phyloP scores from a whole-genome alignment of 148 eudicot genomes.

The Vaccinium myrtillus region DNA sequence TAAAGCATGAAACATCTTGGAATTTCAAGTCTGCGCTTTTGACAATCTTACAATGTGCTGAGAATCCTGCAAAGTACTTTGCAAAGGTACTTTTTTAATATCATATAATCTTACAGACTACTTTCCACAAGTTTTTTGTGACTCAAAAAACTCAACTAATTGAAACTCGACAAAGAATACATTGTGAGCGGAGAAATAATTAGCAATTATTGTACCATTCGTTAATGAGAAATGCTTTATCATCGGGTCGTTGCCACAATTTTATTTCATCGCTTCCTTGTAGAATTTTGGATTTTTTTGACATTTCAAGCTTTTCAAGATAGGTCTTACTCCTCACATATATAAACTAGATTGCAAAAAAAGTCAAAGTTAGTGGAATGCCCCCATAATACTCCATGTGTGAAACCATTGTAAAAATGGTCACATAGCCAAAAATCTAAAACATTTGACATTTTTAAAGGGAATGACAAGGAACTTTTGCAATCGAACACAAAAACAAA shows the following conservation, averaged over 20 bases:
- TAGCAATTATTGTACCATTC: not conserved
- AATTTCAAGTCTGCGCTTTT: slow-evolving; percentile 39
- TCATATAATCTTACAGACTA: not conserved
- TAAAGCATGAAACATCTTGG: slow-evolving; percentile 54
- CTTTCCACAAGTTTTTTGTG: not conserved
- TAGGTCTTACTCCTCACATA: no score
- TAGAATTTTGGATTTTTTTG: no score
- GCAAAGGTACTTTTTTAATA: slow-evolving; percentile 37
- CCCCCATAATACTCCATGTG: not conserved
- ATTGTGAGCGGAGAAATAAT: no score
- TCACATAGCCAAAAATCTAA: no score
- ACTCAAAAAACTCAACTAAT: no score
- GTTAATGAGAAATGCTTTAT: not conserved
- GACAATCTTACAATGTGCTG: slow-evolving; percentile 46
- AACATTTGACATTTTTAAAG: no score
- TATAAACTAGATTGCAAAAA: no score
- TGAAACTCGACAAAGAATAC: no score
- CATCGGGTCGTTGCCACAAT: not conserved
- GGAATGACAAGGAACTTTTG: no score
- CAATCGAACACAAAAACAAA: no score
- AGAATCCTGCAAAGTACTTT: slow-evolving; percentile 42
- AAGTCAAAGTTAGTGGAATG: no score
- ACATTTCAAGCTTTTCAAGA: no score
- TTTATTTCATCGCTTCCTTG: not conserved
- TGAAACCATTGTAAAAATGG: not conserved